Percentiles rank a stretch among this genome's conserved stretches.
These are phyloP conservation scores for Aspergillus egyptiacus DNA, from an alignment of 495 filamentous ascomycete genomes.

Conservation along the genomic window DNA sequence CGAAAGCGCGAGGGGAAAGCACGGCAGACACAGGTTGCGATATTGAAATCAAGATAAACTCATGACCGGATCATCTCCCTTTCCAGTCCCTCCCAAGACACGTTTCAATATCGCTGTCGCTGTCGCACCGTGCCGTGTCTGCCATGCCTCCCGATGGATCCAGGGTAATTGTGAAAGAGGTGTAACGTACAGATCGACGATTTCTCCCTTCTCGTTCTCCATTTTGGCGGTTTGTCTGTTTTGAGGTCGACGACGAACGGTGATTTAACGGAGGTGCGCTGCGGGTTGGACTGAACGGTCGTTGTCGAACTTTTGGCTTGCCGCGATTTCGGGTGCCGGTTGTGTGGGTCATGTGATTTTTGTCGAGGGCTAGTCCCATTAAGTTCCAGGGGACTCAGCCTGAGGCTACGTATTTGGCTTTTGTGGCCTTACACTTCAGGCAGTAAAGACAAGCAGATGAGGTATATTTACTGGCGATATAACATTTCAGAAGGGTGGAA, in stretches of 20 bases:
- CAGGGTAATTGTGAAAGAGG: conserved; percentile 9
- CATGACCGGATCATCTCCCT: too few relatives aligned
- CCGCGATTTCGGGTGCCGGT: conserved; percentile 26
- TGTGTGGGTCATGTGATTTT: conserved; percentile 51
- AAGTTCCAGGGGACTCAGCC: background rate
- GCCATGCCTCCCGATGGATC: conserved; percentile 1
- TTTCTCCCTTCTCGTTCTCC: conserved; percentile 98
- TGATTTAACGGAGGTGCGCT: conserved; percentile 25
- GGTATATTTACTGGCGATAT: too few relatives aligned
- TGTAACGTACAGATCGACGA: conserved; percentile 90
- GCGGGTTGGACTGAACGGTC: conserved; percentile 19
- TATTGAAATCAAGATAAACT: too few relatives aligned
- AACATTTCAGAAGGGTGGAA: too few relatives aligned
- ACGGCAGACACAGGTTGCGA: too few relatives aligned
- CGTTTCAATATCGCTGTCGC: too few relatives aligned
- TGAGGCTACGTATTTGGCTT: background rate
- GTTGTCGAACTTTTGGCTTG: conserved; percentile 17
- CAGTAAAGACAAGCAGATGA: too few relatives aligned
- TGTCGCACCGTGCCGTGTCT: background rate
- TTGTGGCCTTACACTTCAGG: conserved; percentile 1
- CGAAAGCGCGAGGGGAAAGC: too few relatives aligned
- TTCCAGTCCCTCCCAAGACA: too few relatives aligned
- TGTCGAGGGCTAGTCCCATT: conserved; percentile 5
- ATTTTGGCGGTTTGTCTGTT: conserved; percentile 59
- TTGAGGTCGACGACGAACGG: conserved; percentile 39